Evolutionary conservation across 75 land plant species (phyloP), one percentile per base, ranked within the genome.

Genomic region (Sequoiadendron giganteum): DNA sequence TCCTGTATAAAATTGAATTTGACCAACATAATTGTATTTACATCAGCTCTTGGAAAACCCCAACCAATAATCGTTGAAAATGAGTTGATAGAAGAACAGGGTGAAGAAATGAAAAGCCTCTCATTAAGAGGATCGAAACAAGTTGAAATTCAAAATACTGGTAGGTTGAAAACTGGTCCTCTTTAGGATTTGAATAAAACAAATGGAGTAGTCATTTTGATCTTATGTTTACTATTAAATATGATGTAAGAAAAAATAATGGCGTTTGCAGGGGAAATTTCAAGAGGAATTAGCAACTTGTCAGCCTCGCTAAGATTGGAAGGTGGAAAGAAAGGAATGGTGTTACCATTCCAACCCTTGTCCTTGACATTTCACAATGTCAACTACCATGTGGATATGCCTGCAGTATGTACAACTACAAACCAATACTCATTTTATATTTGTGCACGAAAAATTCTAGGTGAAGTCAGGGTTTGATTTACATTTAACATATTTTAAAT

Each of bases 311-410:
- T 10, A 32, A 61, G 10, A 9, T 10, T 2, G 3, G 47, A 36
- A 15, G 47, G 28, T 80, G 42, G 45, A 79, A 43, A 85, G 72
- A 84, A 89, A 79, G 92, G 92, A 65, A 91, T 91, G 91, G 87
- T 88, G 36, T 85, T 91, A 56, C 92, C 92, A 54, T 91, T 91
- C 72, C 86, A 88, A 87, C 92, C 92, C 21, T 80, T 91, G 56
- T 56, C 91, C 0, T 76, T 91, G 52, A 90, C 92, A 40, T 91
- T 91, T 83, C 92, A 90, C 85, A 88, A 90, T 78, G 91, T 91
- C 85, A 61, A 70, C 87, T 91, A 91, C 76, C 90, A 91, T 81
- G 92, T 91, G 28, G 92, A 91, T 86, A 91, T 91, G 92, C 91
- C 92, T 48, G 21, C 91, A 7, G 92, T 91, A 89, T 84, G 90